Evolutionary conservation across 169 alveolate genomes (phyloP).

Genomic region (Plasmodium billcollinsi): DNA sequence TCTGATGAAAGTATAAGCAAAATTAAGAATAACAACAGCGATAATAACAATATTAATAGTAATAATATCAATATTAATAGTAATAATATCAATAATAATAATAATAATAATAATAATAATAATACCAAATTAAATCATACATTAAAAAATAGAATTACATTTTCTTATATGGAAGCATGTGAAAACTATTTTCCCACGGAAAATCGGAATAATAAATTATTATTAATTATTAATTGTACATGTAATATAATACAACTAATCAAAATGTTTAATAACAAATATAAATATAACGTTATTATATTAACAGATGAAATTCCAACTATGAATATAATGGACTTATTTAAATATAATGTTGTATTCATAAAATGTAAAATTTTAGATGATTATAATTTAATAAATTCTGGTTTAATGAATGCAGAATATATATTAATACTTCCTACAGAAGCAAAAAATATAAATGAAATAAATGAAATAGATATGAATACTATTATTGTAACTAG

Average conservation of each 20-base stretch:
- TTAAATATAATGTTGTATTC: conserved; percentile 47
- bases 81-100: conserved; percentile 13
- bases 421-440: conserved; percentile 60
- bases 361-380: conserved; percentile 67
- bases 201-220: conserved; percentile 24
- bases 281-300: conserved; percentile 45
- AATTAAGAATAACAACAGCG: conserved; percentile 9
- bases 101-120: conserved; percentile 10
- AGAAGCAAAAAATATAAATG: conserved; percentile 18
- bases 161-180: conserved; percentile 56
- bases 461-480: conserved; percentile 74
- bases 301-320: conserved; percentile 50
- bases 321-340: conserved; percentile 30
- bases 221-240: conserved; percentile 49
- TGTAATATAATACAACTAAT: conserved; percentile 40
- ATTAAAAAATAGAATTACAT: conserved; percentile 4
- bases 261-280: conserved; percentile 41
- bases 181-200: conserved; percentile 41
- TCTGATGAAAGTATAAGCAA: neutral
- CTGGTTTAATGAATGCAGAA: conserved; percentile 59
- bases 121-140: conserved; percentile 6
- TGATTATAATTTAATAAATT: conserved; percentile 62
- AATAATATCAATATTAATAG: neutral
- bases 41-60: conserved; percentile 12
- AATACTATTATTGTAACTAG: conserved; percentile 62